Conservation (phyloP, 1,284 basidiomycete genomes). For the Ustilago loliicola region DNA sequence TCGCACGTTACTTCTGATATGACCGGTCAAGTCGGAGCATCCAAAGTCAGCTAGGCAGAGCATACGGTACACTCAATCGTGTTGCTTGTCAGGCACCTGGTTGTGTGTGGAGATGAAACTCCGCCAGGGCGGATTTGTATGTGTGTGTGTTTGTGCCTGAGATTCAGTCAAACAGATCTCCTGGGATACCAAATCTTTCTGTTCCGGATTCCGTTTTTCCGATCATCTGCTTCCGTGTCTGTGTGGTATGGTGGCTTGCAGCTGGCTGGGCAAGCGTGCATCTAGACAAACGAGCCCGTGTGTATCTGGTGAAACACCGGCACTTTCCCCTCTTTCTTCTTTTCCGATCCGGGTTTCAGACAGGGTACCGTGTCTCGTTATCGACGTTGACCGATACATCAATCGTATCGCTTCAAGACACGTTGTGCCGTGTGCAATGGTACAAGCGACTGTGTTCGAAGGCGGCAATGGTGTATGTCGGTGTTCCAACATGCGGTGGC, state of each 20-base stretch:
- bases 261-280: too few relatives aligned
- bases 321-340: too few relatives aligned
- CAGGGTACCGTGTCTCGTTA: not conserved
- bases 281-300: too few relatives aligned
- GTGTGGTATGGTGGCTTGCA: too few relatives aligned
- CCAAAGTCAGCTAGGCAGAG: too few relatives aligned
- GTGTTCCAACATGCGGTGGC: not conserved
- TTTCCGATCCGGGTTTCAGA: too few relatives aligned
- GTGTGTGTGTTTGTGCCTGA: not conserved
- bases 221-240: not conserved
- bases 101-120: not conserved
- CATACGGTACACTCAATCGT: not conserved
- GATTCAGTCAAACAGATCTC: slow-evolving; percentile 2
- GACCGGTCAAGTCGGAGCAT: not conserved
- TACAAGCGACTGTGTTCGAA: not conserved
- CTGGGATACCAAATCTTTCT: not conserved
- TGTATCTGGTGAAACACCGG: not conserved
- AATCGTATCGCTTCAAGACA: not conserved
- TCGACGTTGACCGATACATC: not conserved
- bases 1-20: not conserved
- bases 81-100: too few relatives aligned
- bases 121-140: slow-evolving; percentile 1
- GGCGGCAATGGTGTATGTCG: not conserved
- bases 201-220: slow-evolving; percentile 4
- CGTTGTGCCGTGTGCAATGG: not conserved